Percentiles rank a stretch among this genome's conserved stretches.
Evolutionary conservation across 2,329 filamentous ascomycete species (phyloP).

Genomic region (Bipolaris gigantea): DNA sequence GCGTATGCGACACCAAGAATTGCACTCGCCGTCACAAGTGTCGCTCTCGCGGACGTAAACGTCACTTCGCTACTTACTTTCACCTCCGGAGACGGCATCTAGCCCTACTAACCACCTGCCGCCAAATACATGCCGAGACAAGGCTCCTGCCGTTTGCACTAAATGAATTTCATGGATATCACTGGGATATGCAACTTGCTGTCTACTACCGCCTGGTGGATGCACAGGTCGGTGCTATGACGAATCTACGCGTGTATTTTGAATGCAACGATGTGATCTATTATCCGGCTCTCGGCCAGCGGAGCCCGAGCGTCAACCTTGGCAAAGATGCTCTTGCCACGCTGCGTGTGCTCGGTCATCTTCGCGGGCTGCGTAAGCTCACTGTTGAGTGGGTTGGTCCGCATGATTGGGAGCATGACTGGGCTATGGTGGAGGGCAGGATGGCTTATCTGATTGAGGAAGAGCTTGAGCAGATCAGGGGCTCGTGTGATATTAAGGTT

Average conservation of each 20-base stretch:
- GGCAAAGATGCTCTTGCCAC: neutral
- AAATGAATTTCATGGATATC: conserved; percentile 2
- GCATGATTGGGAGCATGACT: neutral
- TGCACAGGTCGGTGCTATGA: conserved; percentile 5
- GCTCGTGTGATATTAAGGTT: neutral
- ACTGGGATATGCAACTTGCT: conserved; percentile 7
- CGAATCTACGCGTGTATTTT: neutral
- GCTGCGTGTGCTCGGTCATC: neutral
- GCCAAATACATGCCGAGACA: neutral
- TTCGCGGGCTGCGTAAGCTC: neutral
- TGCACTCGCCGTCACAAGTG: conserved; percentile 1
- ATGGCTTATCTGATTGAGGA: neutral
- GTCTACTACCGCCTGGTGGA: conserved; percentile 4
- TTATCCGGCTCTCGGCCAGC: neutral
- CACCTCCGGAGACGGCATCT: conserved; percentile 2
- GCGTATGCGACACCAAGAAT: neutral
- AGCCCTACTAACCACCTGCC: neutral
- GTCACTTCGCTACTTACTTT: conserved; percentile 2
- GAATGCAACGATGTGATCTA: neutral
- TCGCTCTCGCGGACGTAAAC: neutral
- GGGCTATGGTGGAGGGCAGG: neutral
- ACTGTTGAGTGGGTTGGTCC: conserved; percentile 1
- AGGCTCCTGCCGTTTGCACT: neutral
- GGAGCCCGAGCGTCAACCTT: neutral
- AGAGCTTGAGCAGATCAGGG: neutral